These are phyloP conservation scores for Huntiella savannae DNA, from an alignment of 2,329 filamentous ascomycete genomes.

Conservation along the genomic window DNA sequence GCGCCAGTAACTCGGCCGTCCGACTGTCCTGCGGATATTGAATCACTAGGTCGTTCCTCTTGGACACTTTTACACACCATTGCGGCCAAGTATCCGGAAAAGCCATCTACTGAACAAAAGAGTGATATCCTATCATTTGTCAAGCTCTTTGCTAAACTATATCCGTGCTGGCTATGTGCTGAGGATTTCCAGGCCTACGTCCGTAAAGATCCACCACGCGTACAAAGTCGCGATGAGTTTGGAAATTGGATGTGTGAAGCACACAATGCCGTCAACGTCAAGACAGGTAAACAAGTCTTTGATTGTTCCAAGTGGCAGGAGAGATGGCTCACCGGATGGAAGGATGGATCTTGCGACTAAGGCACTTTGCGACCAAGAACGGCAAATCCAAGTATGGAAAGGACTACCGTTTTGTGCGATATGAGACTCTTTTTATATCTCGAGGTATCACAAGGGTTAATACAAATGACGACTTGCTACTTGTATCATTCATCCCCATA, in stretches of 20 bases:
- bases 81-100: constrained; percentile 64
- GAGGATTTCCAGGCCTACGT: constrained; percentile 80
- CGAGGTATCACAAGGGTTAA: background rate
- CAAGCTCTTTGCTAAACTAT: constrained; percentile 61
- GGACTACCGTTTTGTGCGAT: background rate
- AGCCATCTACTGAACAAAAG: constrained; percentile 50
- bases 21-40: constrained; percentile 83
- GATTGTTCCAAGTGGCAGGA: constrained; percentile 86
- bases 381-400: background rate
- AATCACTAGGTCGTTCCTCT: constrained; percentile 63
- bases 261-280: constrained; percentile 73
- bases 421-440: background rate
- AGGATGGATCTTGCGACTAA: constrained; percentile 43
- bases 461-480: background rate
- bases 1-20: constrained; percentile 22
- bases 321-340: constrained; percentile 83
- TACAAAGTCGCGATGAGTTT: constrained; percentile 24
- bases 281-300: constrained; percentile 78
- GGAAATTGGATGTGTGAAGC: constrained; percentile 69
- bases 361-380: background rate
- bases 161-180: constrained; percentile 91
- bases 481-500: background rate
- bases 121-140: constrained; percentile 62
- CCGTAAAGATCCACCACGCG: constrained; percentile 28
- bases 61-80: constrained; percentile 93